These are phyloP conservation scores for Blastobotrys raffinosifermentans DNA, from an alignment of 1,139 yeast genomes.

Conservation along the genomic window DNA sequence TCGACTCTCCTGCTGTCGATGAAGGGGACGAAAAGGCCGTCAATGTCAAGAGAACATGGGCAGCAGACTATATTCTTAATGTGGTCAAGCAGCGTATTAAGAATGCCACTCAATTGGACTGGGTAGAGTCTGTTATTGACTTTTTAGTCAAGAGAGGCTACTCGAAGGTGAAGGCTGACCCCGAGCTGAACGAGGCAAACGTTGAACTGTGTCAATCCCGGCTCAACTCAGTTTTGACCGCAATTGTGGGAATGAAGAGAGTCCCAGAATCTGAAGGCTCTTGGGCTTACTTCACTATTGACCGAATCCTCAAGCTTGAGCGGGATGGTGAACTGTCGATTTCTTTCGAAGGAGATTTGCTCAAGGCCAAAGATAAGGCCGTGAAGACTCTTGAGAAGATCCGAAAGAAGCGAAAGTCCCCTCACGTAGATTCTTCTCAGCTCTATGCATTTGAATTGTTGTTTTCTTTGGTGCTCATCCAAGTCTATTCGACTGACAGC, in stretches of 20 bases:
- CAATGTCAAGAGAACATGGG: constrained; percentile 56
- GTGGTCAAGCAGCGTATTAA: constrained; percentile 35
- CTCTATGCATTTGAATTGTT: constrained; percentile 61
- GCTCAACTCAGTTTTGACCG: constrained; percentile 52
- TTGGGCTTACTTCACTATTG: constrained; percentile 48
- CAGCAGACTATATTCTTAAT: constrained; percentile 58
- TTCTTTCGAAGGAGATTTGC: constrained; percentile 34
- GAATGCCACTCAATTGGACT: constrained; percentile 25
- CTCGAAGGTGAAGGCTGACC: constrained; percentile 35
- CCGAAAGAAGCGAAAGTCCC: constrained; percentile 35
- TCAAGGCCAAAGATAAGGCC: constrained; percentile 46
- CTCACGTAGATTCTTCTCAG: constrained; percentile 38
- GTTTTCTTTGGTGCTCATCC: constrained; percentile 72
- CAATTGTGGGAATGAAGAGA: constrained; percentile 39
- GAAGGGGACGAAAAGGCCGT: constrained; percentile 31
- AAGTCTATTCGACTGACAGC: constrained; percentile 63
- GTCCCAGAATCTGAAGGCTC: constrained; percentile 38
- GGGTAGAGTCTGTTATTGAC: constrained; percentile 47
- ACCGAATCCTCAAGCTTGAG: constrained; percentile 19
- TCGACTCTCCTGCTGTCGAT: constrained; percentile 28
- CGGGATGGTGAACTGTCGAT: constrained; percentile 19
- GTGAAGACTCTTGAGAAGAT: constrained; percentile 46
- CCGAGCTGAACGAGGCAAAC: constrained; percentile 17
- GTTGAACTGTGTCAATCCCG: constrained; percentile 41
- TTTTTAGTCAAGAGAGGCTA: constrained; percentile 52